A percentile compares a stretch with the other conserved stretches of the same genome.
These are phyloP conservation scores for Oxytropis ochrocephala DNA, from an alignment of 306 rosid species.

Conservation along the genomic window DNA sequence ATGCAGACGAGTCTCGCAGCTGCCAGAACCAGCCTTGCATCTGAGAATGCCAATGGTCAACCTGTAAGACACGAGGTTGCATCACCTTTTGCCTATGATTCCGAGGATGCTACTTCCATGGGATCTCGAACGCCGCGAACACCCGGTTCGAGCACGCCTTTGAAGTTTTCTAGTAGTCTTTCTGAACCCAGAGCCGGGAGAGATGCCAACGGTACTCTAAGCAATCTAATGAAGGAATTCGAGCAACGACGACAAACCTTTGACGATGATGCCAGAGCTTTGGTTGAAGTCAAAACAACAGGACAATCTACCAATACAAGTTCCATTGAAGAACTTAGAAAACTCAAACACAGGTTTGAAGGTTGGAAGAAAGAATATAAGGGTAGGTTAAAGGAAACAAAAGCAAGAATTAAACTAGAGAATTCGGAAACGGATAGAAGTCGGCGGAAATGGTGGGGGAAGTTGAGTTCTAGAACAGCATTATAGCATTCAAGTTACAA, in stretches of 20 bases:
- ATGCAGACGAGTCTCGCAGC: constrained; percentile 85
- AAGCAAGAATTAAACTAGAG: constrained; percentile 46
- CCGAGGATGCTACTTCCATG: constrained; percentile 64
- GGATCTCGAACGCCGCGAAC: constrained; percentile 83
- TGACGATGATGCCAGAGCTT: constrained; percentile 62
- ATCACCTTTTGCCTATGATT: constrained; percentile 48
- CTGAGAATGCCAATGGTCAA: constrained; percentile 41
- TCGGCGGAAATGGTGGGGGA: constrained; percentile 86
- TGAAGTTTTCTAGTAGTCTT: constrained; percentile 36
- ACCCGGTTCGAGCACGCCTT: constrained; percentile 67
- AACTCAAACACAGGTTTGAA: constrained; percentile 58
- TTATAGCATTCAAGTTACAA: constrained; percentile 23
- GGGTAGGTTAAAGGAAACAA: constrained; percentile 54
- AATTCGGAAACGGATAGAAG: constrained; percentile 46
- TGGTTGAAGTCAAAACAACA: constrained; percentile 46
- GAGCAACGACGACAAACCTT: constrained; percentile 62
- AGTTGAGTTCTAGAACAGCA: constrained; percentile 40
- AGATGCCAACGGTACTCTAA: constrained; percentile 46
- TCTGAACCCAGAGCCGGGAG: constrained; percentile 40
- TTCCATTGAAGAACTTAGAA: constrained; percentile 55
- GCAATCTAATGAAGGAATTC: constrained; percentile 61
- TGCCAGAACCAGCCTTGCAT: constrained; percentile 72
- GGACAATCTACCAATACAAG: constrained; percentile 32
- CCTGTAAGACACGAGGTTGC: constrained; percentile 35
- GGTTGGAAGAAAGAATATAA: constrained; percentile 91